Evolutionary conservation across 2,329 filamentous ascomycete species (phyloP), one percentile per base, ranked within the genome.

Genomic region (Botryotinia narcissicola): DNA sequence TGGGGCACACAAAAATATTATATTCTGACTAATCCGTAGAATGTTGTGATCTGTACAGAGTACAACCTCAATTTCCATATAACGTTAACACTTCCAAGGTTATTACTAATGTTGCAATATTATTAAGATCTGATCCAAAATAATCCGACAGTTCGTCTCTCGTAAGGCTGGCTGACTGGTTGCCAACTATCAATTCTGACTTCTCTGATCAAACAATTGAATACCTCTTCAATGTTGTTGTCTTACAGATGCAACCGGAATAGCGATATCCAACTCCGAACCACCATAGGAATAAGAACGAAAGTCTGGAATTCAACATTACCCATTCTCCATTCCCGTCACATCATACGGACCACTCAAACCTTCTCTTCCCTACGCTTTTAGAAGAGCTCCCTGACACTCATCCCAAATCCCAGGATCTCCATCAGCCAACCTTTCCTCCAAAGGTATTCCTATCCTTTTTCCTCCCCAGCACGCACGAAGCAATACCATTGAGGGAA

Each of bases 381-480:
- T 48, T 44, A 6, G 7, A n/a, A 10, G 4, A n/a, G 22, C 64
- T 22, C 32, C 29, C 22, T 14, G 8, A 35, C 5, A 60, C 10
- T 20, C 35, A 46, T 59, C 67, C 48, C 32, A 16, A 46, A 29
- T 48, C 57, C 40, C 7, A 48, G 29, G n/a, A 59, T 37, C 16
- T 40, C 35, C 1, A 16, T 25, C 42, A 37, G 4, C 59, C 59
- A 42, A 12, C 59, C 59, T 54, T 64, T 54, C 59, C 69, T n/a
- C 68, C 68, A 62, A 70, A 60, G 67, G 67, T 2, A 59, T 42
- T 44, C 20, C 22, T 40, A 61, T 61, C 59, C 59, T 40, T n/a
- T 61, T 16, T 14, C 16, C 54, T 29, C n/a, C 14, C n/a, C 10
- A 14, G 32, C 12, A 35, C 18, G 9, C 32, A 60, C 20, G 8